Evolutionary conservation across 2,329 filamentous ascomycete species (phyloP).

Genomic region (Claviceps fusiformis): DNA sequence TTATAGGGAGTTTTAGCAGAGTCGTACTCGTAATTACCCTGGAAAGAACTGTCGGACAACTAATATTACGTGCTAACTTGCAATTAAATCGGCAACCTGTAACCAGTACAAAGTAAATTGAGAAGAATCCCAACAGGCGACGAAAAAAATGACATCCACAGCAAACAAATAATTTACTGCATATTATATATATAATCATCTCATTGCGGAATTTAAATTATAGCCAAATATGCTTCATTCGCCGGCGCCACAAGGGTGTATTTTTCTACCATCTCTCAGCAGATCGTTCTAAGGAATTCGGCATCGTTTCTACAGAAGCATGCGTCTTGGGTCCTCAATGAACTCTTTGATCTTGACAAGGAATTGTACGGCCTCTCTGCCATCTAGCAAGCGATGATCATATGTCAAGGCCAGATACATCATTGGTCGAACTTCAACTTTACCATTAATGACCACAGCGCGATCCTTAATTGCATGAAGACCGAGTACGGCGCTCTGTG

Average conservation of each 20-base stretch:
- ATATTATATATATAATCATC: too few species aligned
- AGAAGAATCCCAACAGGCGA: too few species aligned
- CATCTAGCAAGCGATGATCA: slow-evolving; percentile 90
- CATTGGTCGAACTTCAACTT: slow-evolving; percentile 95
- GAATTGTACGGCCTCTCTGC: slow-evolving; percentile 91
- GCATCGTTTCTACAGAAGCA: slow-evolving; percentile 39
- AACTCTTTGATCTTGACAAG: slow-evolving; percentile 95
- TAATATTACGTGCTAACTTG: too few species aligned
- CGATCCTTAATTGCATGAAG: slow-evolving; percentile 95
- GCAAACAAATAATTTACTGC: too few species aligned
- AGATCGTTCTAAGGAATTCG: neutral
- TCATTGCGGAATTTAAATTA: neutral
- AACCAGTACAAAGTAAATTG: too few species aligned
- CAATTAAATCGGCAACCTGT: too few species aligned
- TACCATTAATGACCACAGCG: slow-evolving; percentile 78
- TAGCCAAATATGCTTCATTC: neutral
- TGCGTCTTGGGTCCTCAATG: slow-evolving; percentile 87
- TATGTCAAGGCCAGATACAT: slow-evolving; percentile 98
- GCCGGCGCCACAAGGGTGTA: neutral
- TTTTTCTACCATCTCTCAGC: neutral
- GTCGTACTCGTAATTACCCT: too few species aligned
- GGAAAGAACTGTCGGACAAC: too few species aligned
- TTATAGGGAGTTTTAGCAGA: too few species aligned
- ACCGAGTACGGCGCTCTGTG: slow-evolving; percentile 82
- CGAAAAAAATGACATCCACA: too few species aligned